A percentile compares a stretch with the other conserved stretches of the same genome.
phyloP scores from a whole-genome alignment of 169 alveolate species.

The Plasmodium ovale region DNA sequence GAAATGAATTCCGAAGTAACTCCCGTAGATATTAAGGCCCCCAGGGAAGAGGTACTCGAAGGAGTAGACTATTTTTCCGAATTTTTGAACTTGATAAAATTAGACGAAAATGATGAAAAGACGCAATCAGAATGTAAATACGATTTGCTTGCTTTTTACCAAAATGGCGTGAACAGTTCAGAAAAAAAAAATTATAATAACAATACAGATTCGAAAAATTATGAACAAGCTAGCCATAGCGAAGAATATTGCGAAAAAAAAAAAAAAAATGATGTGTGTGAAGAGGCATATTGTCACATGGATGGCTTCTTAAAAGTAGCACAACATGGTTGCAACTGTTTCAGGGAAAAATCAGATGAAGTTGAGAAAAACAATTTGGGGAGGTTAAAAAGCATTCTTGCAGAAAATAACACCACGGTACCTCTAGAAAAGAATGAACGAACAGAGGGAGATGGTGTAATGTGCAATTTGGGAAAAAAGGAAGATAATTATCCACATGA shows the following conservation, averaged over 20 bases:
- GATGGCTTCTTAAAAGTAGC: constrained; percentile 13
- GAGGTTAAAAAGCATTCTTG: neutral
- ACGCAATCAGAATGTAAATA: constrained; percentile 8
- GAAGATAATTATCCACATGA: neutral
- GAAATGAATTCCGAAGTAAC: constrained; percentile 4
- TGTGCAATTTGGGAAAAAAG: neutral
- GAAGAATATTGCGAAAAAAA: neutral
- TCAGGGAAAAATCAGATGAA: neutral
- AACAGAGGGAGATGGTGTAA: neutral
- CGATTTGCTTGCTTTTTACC: neutral
- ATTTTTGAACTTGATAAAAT: constrained; percentile 21
- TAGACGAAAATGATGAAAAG: constrained; percentile 2
- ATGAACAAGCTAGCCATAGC: constrained; percentile 58
- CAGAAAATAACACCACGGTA: neutral
- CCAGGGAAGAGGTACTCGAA: neutral
- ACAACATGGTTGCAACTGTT: no score
- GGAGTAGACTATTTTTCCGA: neutral
- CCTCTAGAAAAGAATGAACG: neutral
- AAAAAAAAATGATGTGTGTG: constrained; percentile 12
- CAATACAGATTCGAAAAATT: constrained; percentile 5
- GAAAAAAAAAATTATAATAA: constrained; percentile 19
- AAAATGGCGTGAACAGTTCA: constrained; percentile 3
- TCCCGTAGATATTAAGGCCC: neutral
- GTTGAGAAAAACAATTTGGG: constrained; percentile 4
- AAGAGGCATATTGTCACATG: neutral